Evolutionary conservation across 2,329 filamentous ascomycete genomes (phyloP).

Genomic region (Cadophora gregata): DNA sequence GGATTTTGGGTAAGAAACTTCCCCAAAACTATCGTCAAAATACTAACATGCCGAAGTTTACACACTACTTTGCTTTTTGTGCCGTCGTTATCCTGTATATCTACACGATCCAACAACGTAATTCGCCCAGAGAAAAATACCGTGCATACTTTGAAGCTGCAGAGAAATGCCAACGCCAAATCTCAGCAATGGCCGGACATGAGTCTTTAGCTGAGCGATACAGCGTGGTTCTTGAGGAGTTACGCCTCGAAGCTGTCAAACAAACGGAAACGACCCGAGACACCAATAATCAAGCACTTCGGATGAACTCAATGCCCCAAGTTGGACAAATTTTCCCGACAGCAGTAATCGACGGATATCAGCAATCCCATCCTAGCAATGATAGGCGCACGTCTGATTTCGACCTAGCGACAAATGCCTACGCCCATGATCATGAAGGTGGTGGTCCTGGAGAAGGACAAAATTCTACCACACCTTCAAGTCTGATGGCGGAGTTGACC

Average conservation of each 20-base stretch:
- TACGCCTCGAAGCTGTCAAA: slow-evolving; percentile 39
- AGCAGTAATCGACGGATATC: neutral
- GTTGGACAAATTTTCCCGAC: neutral
- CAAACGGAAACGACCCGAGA: neutral
- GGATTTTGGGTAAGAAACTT: slow-evolving; percentile 49
- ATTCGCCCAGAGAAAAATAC: slow-evolving; percentile 41
- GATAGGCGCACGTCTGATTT: neutral
- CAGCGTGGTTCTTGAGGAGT: slow-evolving; percentile 50
- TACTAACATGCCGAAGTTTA: slow-evolving; percentile 40
- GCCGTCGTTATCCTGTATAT: slow-evolving; percentile 54
- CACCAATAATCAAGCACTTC: neutral
- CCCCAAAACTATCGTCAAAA: neutral
- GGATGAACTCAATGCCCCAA: neutral
- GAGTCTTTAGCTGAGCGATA: slow-evolving; percentile 51
- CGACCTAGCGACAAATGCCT: neutral
- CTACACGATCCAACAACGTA: slow-evolving; percentile 49
- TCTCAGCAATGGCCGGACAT: slow-evolving; percentile 46
- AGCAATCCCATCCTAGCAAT: neutral
- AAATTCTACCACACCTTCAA: slow-evolving; percentile 31
- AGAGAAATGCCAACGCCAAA: slow-evolving; percentile 49
- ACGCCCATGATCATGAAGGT: neutral
- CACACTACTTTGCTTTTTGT: slow-evolving; percentile 53
- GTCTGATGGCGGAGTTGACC: slow-evolving; percentile 35
- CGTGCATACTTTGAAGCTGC: slow-evolving; percentile 38
- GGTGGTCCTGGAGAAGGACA: slow-evolving; percentile 3